Percentiles rank a stretch among this genome's conserved stretches.
Conservation (phyloP, 1,284 basidiomycete species). For the Rhodotorula sp. region DNA sequence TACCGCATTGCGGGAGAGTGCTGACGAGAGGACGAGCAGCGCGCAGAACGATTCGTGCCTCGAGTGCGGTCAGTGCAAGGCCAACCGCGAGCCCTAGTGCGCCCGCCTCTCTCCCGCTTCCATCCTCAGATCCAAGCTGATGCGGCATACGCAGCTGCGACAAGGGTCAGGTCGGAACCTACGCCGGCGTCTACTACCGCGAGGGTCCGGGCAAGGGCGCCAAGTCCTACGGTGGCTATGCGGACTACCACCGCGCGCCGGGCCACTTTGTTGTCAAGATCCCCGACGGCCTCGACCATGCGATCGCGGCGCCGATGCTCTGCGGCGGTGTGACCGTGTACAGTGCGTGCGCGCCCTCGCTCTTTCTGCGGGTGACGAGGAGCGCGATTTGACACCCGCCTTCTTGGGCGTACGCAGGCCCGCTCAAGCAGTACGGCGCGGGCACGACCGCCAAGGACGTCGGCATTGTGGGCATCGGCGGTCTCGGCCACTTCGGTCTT, state of each 20-base stretch:
- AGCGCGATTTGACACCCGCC: too few relatives aligned
- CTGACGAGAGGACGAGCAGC: not conserved
- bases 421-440: constrained; percentile 56
- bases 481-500: constrained; percentile 42
- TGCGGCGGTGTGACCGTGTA: constrained; percentile 43
- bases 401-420: constrained; percentile 38
- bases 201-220: constrained; percentile 40
- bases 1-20: not conserved
- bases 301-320: constrained; percentile 53
- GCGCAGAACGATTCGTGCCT: constrained; percentile 56
- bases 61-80: constrained; percentile 54
- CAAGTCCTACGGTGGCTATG: constrained; percentile 55
- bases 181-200: constrained; percentile 43
- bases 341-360: not conserved
- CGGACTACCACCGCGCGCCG: constrained; percentile 54
- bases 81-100: constrained; percentile 52
- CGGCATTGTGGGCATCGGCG: constrained; percentile 56
- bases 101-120: not conserved
- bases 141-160: constrained; percentile 40
- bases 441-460: constrained; percentile 56
- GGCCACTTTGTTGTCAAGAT: constrained; percentile 52
- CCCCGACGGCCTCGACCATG: constrained; percentile 50
- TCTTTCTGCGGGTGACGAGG: not conserved
- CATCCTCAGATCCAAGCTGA: not conserved
- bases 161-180: constrained; percentile 51